Conservation (phyloP, 2,329 filamentous ascomycete species). For the Xylariales sp. region DNA sequence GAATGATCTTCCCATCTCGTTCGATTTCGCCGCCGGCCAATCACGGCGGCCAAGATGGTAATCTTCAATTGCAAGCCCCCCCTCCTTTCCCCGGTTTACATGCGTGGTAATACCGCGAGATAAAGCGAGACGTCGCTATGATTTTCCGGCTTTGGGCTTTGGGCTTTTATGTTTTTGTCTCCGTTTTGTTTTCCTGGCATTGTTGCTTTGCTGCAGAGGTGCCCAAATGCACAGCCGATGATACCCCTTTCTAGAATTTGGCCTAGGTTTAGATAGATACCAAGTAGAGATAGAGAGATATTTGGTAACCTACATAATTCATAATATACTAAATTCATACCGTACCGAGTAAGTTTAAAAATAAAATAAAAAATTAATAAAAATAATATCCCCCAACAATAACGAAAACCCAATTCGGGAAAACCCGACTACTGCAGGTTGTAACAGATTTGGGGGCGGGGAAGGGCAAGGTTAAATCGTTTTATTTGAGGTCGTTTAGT, state of each 20-base stretch:
- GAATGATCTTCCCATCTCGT: constrained; percentile 22
- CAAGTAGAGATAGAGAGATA: constrained; percentile 34
- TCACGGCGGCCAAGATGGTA: constrained; percentile 1
- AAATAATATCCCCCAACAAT: too few relatives aligned
- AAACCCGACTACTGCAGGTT: constrained; percentile 25
- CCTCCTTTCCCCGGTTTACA: too few relatives aligned
- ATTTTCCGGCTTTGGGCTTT: constrained; percentile 30
- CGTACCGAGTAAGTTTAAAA: too few relatives aligned
- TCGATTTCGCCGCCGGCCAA: constrained; percentile 27
- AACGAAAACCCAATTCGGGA: constrained; percentile 1
- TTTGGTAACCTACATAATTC: constrained; percentile 33
- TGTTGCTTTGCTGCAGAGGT: constrained; percentile 42
- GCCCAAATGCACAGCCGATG: constrained; percentile 48
- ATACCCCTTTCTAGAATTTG: constrained; percentile 48
- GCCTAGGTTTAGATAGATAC: constrained; percentile 29
- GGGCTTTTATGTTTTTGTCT: constrained; percentile 28
- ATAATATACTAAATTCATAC: constrained; percentile 14
- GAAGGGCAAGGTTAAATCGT: background rate
- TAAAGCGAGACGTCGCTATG: constrained; percentile 3
- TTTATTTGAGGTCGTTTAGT: background rate
- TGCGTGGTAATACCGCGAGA: background rate
- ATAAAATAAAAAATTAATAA: too few relatives aligned
- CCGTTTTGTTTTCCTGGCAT: constrained; percentile 14
- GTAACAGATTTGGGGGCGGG: constrained; percentile 13
- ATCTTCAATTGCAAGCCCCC: background rate